A percentile compares a stretch with the other conserved stretches of the same genome.
Conservation (phyloP, 257 asterid species). For the Plantago major region DNA sequence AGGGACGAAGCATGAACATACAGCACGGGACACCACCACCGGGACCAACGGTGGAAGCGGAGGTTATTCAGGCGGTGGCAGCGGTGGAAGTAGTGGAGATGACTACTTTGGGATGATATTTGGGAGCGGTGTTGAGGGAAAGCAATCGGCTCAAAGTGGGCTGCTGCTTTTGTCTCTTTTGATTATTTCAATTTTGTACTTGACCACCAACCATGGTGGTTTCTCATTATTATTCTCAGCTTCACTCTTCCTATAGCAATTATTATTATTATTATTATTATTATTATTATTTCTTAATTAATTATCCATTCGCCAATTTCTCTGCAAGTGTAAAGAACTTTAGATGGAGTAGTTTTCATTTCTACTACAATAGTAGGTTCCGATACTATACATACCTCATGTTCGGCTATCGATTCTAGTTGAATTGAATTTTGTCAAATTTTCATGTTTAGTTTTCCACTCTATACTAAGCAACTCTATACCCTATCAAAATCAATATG, state of each 20-base stretch:
- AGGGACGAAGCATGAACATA: conserved; percentile 55
- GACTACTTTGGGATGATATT: conserved; percentile 61
- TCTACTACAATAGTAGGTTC: too few species aligned
- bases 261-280: too few species aligned
- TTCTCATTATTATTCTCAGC: conserved; percentile 22
- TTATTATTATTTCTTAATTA: too few species aligned
- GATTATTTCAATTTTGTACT: conserved; percentile 39
- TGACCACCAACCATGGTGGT: conserved; percentile 41
- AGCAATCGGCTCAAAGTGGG: conserved; percentile 37
- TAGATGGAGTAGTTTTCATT: too few species aligned
- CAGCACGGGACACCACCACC: conserved; percentile 52
- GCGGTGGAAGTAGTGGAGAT: conserved; percentile 27
- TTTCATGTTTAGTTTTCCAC: too few species aligned
- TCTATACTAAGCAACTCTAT: too few species aligned
- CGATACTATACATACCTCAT: too few species aligned
- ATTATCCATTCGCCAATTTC: too few species aligned
- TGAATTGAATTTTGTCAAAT: too few species aligned
- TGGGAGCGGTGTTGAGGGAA: conserved; percentile 51
- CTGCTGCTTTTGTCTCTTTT: conserved; percentile 38
- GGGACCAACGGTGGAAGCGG: conserved; percentile 37
- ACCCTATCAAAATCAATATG: too few species aligned
- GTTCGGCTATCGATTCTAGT: too few species aligned
- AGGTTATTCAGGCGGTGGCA: conserved; percentile 17
- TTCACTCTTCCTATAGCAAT: neutral
- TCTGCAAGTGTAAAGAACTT: too few species aligned